phyloP scores from a whole-genome alignment of 306 rosid genomes.

The Corylus americana region DNA sequence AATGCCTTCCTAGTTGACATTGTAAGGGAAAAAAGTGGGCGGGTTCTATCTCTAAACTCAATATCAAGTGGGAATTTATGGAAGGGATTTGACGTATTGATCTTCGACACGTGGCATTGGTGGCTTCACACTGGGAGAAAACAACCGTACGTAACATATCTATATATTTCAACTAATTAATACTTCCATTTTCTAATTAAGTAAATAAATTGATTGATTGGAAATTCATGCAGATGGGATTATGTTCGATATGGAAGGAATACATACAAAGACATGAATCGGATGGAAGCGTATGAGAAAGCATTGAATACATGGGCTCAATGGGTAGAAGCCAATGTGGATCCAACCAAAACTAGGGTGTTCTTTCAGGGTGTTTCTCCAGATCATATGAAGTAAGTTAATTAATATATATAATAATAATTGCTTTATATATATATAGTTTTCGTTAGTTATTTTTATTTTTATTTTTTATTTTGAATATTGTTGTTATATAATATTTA shows the following conservation, averaged over 20 bases:
- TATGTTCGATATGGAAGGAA: not conserved
- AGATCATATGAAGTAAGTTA: slow-evolving; percentile 17
- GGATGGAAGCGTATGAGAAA: slow-evolving; percentile 15
- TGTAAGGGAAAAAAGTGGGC: slow-evolving; percentile 27
- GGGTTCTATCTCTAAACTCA: slow-evolving; percentile 42
- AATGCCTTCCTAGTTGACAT: slow-evolving; percentile 49
- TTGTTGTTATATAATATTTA: not conserved
- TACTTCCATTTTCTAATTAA: too few relatives aligned
- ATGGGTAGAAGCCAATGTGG: slow-evolving; percentile 25
- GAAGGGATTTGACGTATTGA: slow-evolving; percentile 43
- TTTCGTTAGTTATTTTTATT: not conserved
- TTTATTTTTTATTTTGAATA: not conserved
- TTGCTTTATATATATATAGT: too few relatives aligned
- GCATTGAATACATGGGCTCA: slow-evolving; percentile 27
- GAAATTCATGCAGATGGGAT: slow-evolving; percentile 27
- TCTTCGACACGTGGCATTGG: slow-evolving; percentile 68
- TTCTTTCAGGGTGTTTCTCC: slow-evolving; percentile 37
- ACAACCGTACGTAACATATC: slow-evolving; percentile 36
- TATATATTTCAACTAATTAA: too few relatives aligned
- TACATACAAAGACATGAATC: slow-evolving; percentile 15
- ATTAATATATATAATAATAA: not conserved
- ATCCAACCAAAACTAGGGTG: slow-evolving; percentile 10
- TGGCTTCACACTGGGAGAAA: slow-evolving; percentile 56
- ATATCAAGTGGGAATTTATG: slow-evolving; percentile 32
- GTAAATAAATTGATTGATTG: not conserved